Evolutionary conservation across 2,329 filamentous ascomycete species (phyloP).

Genomic region (Penicillium aurantiogriseum): DNA sequence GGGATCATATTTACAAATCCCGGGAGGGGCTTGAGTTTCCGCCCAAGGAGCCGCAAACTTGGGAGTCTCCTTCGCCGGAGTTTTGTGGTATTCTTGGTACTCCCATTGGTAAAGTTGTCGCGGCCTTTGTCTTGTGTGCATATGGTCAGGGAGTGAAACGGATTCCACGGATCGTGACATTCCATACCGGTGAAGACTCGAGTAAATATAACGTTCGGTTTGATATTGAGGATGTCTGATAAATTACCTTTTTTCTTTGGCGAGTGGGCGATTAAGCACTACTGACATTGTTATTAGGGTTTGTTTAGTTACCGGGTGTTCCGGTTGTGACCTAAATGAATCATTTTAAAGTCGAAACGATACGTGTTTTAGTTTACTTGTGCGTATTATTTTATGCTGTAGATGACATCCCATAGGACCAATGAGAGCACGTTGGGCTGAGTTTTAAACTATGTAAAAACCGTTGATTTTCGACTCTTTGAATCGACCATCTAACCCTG

Average conservation of each 20-base stretch:
- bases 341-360: not conserved
- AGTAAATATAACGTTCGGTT: not conserved
- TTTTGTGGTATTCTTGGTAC: conserved; percentile 11
- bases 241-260: not conserved
- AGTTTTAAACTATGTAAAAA: too few species aligned
- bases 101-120: conserved; percentile 8
- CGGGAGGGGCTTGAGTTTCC: not conserved
- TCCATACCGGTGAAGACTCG: not conserved
- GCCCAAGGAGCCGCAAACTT: not conserved
- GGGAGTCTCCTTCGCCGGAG: conserved; percentile 4
- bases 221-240: not conserved
- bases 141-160: conserved; percentile 9
- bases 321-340: not conserved
- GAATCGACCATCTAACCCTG: not conserved
- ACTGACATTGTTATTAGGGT: not conserved
- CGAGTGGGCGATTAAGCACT: not conserved
- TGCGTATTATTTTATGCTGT: not conserved
- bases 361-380: not conserved
- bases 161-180: conserved; percentile 5
- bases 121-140: conserved; percentile 2
- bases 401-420: not conserved
- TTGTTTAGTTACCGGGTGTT: too few species aligned
- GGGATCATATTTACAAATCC: not conserved
- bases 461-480: not conserved
- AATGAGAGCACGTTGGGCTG: not conserved